phyloP scores from a whole-genome alignment of 2,329 filamentous ascomycete species.

The Alternaria sp. region DNA sequence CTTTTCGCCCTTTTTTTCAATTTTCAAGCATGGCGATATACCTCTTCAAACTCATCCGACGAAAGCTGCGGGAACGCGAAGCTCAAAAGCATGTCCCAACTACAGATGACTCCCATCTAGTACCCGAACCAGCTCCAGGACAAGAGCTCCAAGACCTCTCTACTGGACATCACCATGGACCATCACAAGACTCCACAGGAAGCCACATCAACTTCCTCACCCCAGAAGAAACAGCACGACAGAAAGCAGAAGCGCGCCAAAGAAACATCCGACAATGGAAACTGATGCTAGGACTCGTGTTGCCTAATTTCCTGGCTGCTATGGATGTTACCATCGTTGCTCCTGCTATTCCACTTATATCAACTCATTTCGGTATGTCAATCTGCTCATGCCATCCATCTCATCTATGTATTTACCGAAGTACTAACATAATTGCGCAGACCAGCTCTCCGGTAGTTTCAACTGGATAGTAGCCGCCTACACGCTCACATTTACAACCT shows the following conservation, averaged over 20 bases:
- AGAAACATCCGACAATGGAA: constrained; percentile 62
- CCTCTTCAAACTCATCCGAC: constrained; percentile 35
- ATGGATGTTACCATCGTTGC: constrained; percentile 71
- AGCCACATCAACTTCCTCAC: constrained; percentile 17
- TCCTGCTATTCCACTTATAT: constrained; percentile 67
- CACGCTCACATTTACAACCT: constrained; percentile 70
- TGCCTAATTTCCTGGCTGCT: constrained; percentile 67
- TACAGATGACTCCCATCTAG: constrained; percentile 31
- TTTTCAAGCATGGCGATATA: constrained; percentile 28
- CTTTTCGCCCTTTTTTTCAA: background rate
- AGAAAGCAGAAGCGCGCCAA: constrained; percentile 18
- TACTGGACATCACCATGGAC: background rate
- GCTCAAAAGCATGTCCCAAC: constrained; percentile 28
- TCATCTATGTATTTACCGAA: too few relatives aligned
- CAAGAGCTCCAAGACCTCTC: background rate
- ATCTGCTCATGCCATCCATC: background rate
- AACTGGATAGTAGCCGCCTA: constrained; percentile 73
- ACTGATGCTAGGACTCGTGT: constrained; percentile 63
- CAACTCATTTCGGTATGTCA: constrained; percentile 66
- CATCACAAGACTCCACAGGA: background rate
- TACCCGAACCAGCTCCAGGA: constrained; percentile 18
- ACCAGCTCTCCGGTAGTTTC: constrained; percentile 61
- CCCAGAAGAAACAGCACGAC: constrained; percentile 16
- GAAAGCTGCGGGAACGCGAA: constrained; percentile 28
- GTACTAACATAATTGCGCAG: constrained; percentile 24